phyloP scores from a whole-genome alignment of 2,329 filamentous ascomycete genomes.

The Neurospora sp. region DNA sequence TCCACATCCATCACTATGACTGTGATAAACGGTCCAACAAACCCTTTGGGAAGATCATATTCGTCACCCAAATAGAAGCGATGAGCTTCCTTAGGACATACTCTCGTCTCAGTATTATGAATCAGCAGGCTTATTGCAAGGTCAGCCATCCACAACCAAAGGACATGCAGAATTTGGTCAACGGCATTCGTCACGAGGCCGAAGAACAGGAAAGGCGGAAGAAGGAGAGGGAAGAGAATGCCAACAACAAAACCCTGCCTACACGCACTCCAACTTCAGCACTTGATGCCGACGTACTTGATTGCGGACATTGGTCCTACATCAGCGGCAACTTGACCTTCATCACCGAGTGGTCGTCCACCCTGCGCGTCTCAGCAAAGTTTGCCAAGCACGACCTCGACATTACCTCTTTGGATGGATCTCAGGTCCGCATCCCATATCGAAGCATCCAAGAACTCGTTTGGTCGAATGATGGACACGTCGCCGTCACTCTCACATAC shows the following conservation, averaged over 20 bases:
- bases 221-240: constrained; percentile 1
- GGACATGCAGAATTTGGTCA: constrained; percentile 4
- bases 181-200: constrained; percentile 10
- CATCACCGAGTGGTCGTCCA: constrained; percentile 28
- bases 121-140: constrained; percentile 21
- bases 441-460: constrained; percentile 37
- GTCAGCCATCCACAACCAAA: constrained; percentile 10
- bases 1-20: constrained; percentile 32
- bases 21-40: constrained; percentile 32
- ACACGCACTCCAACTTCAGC: not conserved
- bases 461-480: constrained; percentile 23
- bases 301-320: constrained; percentile 38
- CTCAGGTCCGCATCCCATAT: constrained; percentile 39
- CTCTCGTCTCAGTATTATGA: constrained; percentile 22
- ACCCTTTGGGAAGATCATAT: constrained; percentile 30
- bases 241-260: not conserved
- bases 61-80: constrained; percentile 30
- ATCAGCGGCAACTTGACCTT: constrained; percentile 28
- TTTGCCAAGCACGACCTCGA: constrained; percentile 35
- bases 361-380: constrained; percentile 26
- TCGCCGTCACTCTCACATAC: constrained; percentile 39
- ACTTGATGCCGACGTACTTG: constrained; percentile 12
- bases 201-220: constrained; percentile 2
- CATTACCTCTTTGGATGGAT: constrained; percentile 21
- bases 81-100: constrained; percentile 24